Base-by-base conservation (phyloP, 805 yeast species). In the Monosporozyma siamensis region DNA sequence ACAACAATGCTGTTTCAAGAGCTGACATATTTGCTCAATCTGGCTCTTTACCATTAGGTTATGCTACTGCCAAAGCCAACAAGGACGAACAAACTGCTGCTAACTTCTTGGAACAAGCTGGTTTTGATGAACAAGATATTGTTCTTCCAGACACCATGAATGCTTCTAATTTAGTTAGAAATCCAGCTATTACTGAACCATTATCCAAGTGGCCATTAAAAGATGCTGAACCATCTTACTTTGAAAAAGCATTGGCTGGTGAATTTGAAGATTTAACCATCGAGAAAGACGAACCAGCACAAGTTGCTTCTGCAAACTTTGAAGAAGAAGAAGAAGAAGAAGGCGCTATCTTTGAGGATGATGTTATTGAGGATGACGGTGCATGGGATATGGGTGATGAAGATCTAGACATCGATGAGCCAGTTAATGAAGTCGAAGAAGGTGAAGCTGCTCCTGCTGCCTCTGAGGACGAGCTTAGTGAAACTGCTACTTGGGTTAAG, bases 31-130 rank as follows among this genome's bases (percentile, higher is more conserved):
- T 84, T 52, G 74, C 82, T 40, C 78, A 82, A 52, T 79, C 83
- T 40, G 96, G 96, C 31, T 72, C 89, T 65, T 67, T 74, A 40
- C 88, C 97, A 6, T 74, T 94, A 54, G 98, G 97, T 2, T 94
- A 89, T 61, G 84, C 96, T 10, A 74, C 88, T 48, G 97, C 98
- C 18, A 85, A 83, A 61, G 70, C 92, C 23, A 84, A 80, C 52
- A 96, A 95, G 3, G 72, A 88, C 48, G 76, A 71, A 31, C 88
- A 78, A 23, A 67, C 81, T 43, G 96, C 95, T 21, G 75, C 77
- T 38, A 72, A 77, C 42, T 82, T 85, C 44, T 66, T 87, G 51
- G 75, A 73, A 34, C 80, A 82, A 46, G 75, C 89, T 21, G 95
- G 82, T 5, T 56, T 84, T 20, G 68, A 71, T 22, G 78, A 75